These are phyloP conservation scores for Aspergillus latus DNA, from an alignment of 2,329 filamentous ascomycete genomes.

Conservation along the genomic window DNA sequence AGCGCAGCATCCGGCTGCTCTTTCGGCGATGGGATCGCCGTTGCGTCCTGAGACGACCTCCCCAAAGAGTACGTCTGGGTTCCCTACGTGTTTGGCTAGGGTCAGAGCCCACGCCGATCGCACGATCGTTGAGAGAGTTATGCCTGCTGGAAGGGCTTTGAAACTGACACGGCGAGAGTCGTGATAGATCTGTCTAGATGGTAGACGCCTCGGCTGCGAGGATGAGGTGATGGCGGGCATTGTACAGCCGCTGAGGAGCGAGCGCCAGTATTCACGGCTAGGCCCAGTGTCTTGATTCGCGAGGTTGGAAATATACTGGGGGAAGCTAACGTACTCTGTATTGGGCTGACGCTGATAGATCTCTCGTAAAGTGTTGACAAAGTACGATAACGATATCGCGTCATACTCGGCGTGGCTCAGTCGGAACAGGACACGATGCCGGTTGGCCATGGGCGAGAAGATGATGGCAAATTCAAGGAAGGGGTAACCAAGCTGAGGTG, in stretches of 20 bases:
- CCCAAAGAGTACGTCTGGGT: conserved; percentile 12
- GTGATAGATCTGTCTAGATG: conserved; percentile 4
- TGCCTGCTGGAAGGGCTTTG: neutral
- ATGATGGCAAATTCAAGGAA: conserved; percentile 11
- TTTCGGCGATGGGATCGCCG: conserved; percentile 5
- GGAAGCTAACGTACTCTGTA: conserved; percentile 1
- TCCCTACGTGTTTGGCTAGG: neutral
- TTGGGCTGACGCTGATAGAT: neutral
- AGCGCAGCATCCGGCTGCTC: conserved; percentile 8
- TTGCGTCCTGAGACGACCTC: conserved; percentile 14
- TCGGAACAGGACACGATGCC: conserved; percentile 4
- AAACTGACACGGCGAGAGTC: neutral
- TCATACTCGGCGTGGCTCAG: conserved; percentile 11
- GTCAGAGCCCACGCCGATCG: conserved; percentile 9
- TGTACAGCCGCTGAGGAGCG: neutral
- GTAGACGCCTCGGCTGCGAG: neutral
- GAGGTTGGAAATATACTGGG: neutral
- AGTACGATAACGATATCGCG: conserved; percentile 5
- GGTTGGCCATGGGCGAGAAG: neutral
- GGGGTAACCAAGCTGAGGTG: conserved; percentile 1
- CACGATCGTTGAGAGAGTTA: conserved; percentile 11
- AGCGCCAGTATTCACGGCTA: conserved; percentile 5
- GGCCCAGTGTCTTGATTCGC: neutral
- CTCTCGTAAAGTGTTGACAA: conserved; percentile 5
- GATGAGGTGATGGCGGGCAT: conserved; percentile 1